phyloP scores from a whole-genome alignment of 352 stramenopile genomes.

The Phytophthora sp. region DNA sequence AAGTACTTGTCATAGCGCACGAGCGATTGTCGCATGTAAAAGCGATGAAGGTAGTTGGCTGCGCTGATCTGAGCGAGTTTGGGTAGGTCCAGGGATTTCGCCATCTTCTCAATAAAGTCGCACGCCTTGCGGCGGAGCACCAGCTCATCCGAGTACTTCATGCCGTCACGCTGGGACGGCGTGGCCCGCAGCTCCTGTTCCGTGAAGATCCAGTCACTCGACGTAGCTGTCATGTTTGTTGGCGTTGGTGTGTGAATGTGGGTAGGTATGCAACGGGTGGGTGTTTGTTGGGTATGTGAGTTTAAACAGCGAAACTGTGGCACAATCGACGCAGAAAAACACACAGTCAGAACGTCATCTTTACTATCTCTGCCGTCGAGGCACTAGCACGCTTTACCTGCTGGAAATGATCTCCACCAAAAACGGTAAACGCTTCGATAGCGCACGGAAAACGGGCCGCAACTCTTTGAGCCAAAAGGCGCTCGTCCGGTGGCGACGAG shows the following conservation, averaged over 20 bases:
- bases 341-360: conserved; percentile 6
- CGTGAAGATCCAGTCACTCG: conserved; percentile 81
- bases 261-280: not conserved
- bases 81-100: conserved; percentile 75
- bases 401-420: conserved; percentile 35
- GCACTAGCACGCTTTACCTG: conserved; percentile 25
- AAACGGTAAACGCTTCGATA: conserved; percentile 4
- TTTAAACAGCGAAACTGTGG: conserved; percentile 20
- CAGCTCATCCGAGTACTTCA: conserved; percentile 79
- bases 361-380: not conserved
- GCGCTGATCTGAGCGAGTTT: conserved; percentile 86
- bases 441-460: conserved; percentile 19
- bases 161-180: conserved; percentile 75
- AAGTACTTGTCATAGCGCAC: conserved; percentile 87
- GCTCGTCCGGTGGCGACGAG: conserved; percentile 35
- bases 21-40: conserved; percentile 87
- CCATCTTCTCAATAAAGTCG: conserved; percentile 89
- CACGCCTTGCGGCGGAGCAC: conserved; percentile 75
- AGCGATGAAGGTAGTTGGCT: conserved; percentile 89
- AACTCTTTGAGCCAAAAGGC: not conserved
- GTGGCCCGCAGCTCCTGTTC: conserved; percentile 68
- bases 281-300: no score
- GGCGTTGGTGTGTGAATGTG: not conserved
- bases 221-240: conserved; percentile 31
- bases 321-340: conserved; percentile 9